These are phyloP conservation scores for Termitomyces sp. DNA, from an alignment of 768 basidiomycete species.

Conservation along the genomic window DNA sequence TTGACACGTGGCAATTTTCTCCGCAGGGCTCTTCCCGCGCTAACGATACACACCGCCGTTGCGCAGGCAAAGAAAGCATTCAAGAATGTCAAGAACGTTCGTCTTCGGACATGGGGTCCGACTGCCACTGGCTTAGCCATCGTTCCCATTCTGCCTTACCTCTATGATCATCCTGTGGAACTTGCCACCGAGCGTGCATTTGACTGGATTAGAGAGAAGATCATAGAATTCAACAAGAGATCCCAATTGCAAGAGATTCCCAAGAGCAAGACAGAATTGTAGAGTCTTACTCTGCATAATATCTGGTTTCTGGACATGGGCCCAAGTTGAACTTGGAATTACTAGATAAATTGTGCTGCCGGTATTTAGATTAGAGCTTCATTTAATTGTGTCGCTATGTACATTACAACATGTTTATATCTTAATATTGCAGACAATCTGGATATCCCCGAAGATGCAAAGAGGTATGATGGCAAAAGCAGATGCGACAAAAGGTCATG, in stretches of 20 bases:
- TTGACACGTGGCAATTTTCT: conserved; percentile 7
- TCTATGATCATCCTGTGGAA: conserved; percentile 81
- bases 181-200: conserved; percentile 61
- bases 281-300: background rate
- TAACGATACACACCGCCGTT: conserved; percentile 83
- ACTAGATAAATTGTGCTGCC: background rate
- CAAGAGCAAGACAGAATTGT: conserved; percentile 11
- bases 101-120: conserved; percentile 69
- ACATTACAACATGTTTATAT: conserved; percentile 8
- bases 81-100: conserved; percentile 48
- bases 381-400: conserved; percentile 3
- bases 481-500: conserved; percentile 3
- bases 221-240: conserved; percentile 34
- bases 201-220: conserved; percentile 59
- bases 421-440: conserved; percentile 3
- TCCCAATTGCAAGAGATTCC: background rate
- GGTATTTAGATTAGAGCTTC: background rate
- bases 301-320: background rate
- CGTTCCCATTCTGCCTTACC: conserved; percentile 68
- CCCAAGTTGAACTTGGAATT: background rate
- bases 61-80: conserved; percentile 68
- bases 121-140: conserved; percentile 68
- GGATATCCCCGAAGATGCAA: background rate
- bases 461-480: conserved; percentile 5
- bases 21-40: conserved; percentile 71